These are phyloP conservation scores for Perkinsus chesapeaki DNA, from an alignment of 169 alveolate species.

Conservation along the genomic window DNA sequence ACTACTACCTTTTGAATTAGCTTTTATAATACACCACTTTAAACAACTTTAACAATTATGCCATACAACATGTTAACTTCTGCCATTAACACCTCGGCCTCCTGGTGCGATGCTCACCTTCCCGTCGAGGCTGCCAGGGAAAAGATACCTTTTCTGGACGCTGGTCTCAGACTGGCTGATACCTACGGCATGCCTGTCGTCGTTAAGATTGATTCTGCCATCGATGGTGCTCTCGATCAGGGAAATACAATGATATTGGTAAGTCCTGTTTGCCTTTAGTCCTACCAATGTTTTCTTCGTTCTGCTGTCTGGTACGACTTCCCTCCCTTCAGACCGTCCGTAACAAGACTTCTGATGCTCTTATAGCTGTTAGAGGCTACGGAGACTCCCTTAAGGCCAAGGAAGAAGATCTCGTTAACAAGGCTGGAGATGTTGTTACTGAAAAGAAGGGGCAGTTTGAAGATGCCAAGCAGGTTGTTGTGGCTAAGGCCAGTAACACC, in stretches of 20 bases:
- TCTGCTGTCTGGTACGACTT: not conserved
- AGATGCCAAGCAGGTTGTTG: not conserved
- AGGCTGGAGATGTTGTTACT: not conserved
- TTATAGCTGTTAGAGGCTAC: not conserved
- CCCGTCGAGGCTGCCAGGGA: not conserved
- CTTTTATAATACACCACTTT: not conserved
- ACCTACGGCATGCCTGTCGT: not conserved
- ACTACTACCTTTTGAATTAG: not conserved
- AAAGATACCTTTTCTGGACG: not conserved
- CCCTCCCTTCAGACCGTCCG: not conserved
- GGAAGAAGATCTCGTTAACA: not conserved
- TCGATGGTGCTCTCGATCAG: not conserved
- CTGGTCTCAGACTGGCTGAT: not conserved
- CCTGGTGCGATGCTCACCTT: not conserved
- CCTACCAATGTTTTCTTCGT: not conserved
- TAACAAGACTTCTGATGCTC: not conserved
- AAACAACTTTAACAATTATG: not conserved
- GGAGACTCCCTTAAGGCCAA: not conserved
- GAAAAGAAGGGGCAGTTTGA: not conserved
- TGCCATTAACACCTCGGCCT: not conserved
- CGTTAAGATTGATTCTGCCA: not conserved
- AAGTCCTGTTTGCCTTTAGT: not conserved
- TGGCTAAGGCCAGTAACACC: not conserved
- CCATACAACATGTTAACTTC: not conserved
- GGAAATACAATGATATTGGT: too few species aligned